Base-by-base conservation (phyloP, 2,329 filamentous ascomycete genomes). In the Pestalotiopsis fici region DNA sequence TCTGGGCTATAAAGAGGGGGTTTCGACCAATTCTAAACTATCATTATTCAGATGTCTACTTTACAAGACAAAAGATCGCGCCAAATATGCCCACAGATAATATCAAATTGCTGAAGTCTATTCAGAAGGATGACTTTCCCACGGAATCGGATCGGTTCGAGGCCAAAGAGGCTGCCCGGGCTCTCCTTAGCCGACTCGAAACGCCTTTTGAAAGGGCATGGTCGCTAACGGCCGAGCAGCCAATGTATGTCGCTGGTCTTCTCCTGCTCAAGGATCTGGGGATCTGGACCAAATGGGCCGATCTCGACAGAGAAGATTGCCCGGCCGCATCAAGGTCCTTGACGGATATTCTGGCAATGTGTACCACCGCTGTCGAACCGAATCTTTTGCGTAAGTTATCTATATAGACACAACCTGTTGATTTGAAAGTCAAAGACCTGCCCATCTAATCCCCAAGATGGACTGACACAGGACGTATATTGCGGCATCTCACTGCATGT, bases 211-310 rank as follows among this genome's bases (percentile, higher is more conserved):
- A 50, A 21, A 13, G n/a, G 7, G 43, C 43, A 6, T 50, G 43
- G 43, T 50, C 18, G 18, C 43, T 50, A 7, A 21, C n/a, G 6
- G 43, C 43, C 18, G 43, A 50, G 18, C n/a, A 50, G 18, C 18
- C 18, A 6, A 4, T 50, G 9, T 50, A 50, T n/a, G 43, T 50
- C 4, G 15, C 43, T n/a, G 43, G 43, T 21, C 43, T 50, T 7
- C 18, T 50, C 43, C 15, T 50, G 18, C n/a, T 50, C 6, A 50
- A 50, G 18, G n/a, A 50, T 50, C 9, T n/a, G n/a, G 43, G 43
- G 2, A 50, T 50, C 43, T 50, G n/a, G 43, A 21, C 43, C 6
- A n/a, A 6, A 9, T 50, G 84, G 84, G 12, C 43, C 6, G 43
- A 50, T n/a, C n/a, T 50, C 9, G 43, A 50, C 15, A 50, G n/a